phyloP scores from a whole-genome alignment of 345 rosid genomes.

The Limnanthes douglasii region DNA sequence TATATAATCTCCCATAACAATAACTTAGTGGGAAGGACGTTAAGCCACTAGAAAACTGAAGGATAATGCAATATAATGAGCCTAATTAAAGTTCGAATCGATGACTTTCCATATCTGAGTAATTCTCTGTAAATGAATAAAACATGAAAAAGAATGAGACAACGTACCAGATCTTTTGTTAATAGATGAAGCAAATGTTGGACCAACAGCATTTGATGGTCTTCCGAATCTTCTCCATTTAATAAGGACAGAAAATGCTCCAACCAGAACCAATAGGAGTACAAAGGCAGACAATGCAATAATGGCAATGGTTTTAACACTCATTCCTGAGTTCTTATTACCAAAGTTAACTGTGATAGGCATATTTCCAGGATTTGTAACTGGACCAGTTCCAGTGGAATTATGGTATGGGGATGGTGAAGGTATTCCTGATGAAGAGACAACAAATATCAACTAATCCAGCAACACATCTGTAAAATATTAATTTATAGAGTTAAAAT shows the following conservation, averaged over 20 bases:
- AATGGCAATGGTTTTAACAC: slow-evolving; percentile 47
- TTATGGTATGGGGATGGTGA: slow-evolving; percentile 59
- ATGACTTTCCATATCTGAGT: background rate
- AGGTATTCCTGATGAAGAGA: slow-evolving; percentile 48
- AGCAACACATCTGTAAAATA: slow-evolving; percentile 4
- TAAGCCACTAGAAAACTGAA: too few relatives aligned
- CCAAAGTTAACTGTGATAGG: slow-evolving; percentile 53
- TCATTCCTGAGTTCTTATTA: slow-evolving; percentile 58
- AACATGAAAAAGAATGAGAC: slow-evolving; percentile 5
- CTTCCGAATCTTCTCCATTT: slow-evolving; percentile 74
- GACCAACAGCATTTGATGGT: slow-evolving; percentile 86
- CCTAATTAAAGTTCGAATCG: too few relatives aligned
- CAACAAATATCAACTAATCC: slow-evolving; percentile 9
- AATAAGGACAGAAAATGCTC: slow-evolving; percentile 42
- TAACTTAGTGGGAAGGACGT: too few relatives aligned
- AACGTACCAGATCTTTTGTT: slow-evolving; percentile 79
- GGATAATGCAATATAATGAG: too few relatives aligned
- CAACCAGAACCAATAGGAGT: slow-evolving; percentile 54
- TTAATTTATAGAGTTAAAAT: slow-evolving; percentile 7
- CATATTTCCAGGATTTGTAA: slow-evolving; percentile 50
- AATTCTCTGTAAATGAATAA: slow-evolving; percentile 2
- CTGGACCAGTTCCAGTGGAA: slow-evolving; percentile 46
- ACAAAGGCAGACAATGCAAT: slow-evolving; percentile 76
- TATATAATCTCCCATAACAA: too few relatives aligned
- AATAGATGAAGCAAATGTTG: slow-evolving; percentile 43